Evolutionary conservation across 176 grass and related monocot genomes (phyloP).

Genomic region (Ensete glaucum): DNA sequence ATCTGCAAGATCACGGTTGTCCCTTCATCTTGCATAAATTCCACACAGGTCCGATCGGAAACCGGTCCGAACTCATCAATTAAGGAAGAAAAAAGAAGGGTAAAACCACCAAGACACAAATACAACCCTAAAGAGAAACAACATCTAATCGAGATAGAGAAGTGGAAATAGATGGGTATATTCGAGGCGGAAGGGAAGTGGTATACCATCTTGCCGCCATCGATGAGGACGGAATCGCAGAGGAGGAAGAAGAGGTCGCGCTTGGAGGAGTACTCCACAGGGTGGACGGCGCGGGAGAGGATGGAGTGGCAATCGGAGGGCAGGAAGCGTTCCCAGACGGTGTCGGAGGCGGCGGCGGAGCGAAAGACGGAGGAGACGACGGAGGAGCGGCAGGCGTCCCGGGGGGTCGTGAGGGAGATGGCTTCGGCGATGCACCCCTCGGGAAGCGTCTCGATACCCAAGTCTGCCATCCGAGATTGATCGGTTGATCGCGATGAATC

Average conservation of each 20-base stretch:
- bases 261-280: not conserved
- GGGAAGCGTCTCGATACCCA: not conserved
- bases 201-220: slow-evolving; percentile 22
- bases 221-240: slow-evolving; percentile 16
- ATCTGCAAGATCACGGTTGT: not conserved
- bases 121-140: not conserved
- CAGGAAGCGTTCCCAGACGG: slow-evolving; percentile 16
- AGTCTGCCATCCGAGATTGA: not conserved
- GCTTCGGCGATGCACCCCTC: not conserved
- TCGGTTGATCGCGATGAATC: not conserved
- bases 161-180: not conserved
- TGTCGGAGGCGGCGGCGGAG: slow-evolving; percentile 5
- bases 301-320: slow-evolving; percentile 7
- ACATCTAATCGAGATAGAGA: not conserved
- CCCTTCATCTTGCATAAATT: not conserved
- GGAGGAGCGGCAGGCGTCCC: slow-evolving; percentile 14
- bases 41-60: too few species aligned
- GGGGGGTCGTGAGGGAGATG: slow-evolving; percentile 3
- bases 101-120: not conserved
- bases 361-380: slow-evolving; percentile 18
- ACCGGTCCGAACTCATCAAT: not conserved
- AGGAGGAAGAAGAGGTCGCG: slow-evolving; percentile 26
- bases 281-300: not conserved
- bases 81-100: not conserved
- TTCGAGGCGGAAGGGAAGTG: too few species aligned